Percentiles rank a stretch among this genome's conserved stretches.
phyloP scores from a whole-genome alignment of 768 basidiomycete species.

The Lactifluus pinguis region DNA sequence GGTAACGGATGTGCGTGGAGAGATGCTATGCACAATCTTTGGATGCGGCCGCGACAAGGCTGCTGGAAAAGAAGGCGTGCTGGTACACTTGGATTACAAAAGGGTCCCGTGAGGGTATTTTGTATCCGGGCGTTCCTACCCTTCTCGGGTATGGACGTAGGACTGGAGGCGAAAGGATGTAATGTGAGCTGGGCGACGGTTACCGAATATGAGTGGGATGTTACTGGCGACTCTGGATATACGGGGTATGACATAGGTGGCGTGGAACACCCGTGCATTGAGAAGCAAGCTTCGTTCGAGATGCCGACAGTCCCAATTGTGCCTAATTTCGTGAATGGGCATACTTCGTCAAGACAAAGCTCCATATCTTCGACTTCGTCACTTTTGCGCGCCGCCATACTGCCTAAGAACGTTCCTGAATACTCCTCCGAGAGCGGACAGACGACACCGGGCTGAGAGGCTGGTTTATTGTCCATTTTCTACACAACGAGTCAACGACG shows the following conservation, averaged over 20 bases:
- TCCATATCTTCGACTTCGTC: constrained; percentile 41
- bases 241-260: constrained; percentile 60
- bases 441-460: constrained; percentile 39
- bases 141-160: too few species aligned
- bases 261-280: constrained; percentile 22
- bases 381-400: constrained; percentile 66
- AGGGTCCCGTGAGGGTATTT: constrained; percentile 65
- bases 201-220: constrained; percentile 20
- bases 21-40: too few species aligned
- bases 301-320: constrained; percentile 24
- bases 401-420: constrained; percentile 51
- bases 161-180: constrained; percentile 23
- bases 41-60: too few species aligned
- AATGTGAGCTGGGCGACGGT: constrained; percentile 60
- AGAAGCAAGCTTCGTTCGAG: not conserved
- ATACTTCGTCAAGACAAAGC: constrained; percentile 28
- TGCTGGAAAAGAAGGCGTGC: too few species aligned
- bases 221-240: constrained; percentile 41
- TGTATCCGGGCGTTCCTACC: constrained; percentile 46
- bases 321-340: constrained; percentile 20
- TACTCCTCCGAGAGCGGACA: constrained; percentile 69
- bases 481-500: constrained; percentile 28
- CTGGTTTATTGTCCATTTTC: constrained; percentile 31
- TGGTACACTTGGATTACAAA: constrained; percentile 27
- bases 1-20: too few species aligned